These are phyloP conservation scores for Fulvia fulva DNA, from an alignment of 2,329 filamentous ascomycete genomes.

Conservation along the genomic window DNA sequence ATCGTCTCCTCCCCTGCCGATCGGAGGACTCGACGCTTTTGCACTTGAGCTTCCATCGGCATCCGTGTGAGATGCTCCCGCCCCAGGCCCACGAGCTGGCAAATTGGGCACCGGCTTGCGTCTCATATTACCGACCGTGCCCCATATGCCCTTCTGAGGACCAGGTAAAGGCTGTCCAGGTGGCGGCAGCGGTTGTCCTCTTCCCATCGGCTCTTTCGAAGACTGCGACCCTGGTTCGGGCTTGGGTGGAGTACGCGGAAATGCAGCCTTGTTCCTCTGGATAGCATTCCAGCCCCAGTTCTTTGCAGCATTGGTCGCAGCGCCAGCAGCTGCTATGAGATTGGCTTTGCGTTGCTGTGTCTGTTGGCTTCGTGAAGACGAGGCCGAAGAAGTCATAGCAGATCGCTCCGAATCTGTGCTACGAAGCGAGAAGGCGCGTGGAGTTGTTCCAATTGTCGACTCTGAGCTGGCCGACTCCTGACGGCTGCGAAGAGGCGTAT, in stretches of 20 bases:
- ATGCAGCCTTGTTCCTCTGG: slow-evolving; percentile 17
- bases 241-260: slow-evolving; percentile 39
- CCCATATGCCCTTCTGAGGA: slow-evolving; percentile 25
- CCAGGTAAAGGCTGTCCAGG: slow-evolving; percentile 72
- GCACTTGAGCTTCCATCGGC: too few species aligned
- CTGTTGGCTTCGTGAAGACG: slow-evolving; percentile 5
- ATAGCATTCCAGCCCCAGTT: slow-evolving; percentile 32
- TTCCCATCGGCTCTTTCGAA: slow-evolving; percentile 64
- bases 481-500: not conserved
- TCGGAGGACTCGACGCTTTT: not conserved
- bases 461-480: slow-evolving; percentile 6
- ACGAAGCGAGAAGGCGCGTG: slow-evolving; percentile 15
- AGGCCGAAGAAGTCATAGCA: slow-evolving; percentile 7
- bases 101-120: slow-evolving; percentile 17
- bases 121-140: slow-evolving; percentile 9
- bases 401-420: slow-evolving; percentile 15
- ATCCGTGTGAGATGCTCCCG: too few species aligned
- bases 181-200: slow-evolving; percentile 76
- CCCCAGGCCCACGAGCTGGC: not conserved
- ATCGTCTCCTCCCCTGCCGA: not conserved
- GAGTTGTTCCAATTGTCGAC: slow-evolving; percentile 5
- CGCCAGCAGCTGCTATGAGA: slow-evolving; percentile 30
- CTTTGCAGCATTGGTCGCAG: slow-evolving; percentile 31
- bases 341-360: slow-evolving; percentile 23
- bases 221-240: slow-evolving; percentile 15